Percentiles rank a stretch among this genome's conserved stretches.
phyloP scores from a whole-genome alignment of 352 stramenopile genomes.

The Globisporangium yorkense region DNA sequence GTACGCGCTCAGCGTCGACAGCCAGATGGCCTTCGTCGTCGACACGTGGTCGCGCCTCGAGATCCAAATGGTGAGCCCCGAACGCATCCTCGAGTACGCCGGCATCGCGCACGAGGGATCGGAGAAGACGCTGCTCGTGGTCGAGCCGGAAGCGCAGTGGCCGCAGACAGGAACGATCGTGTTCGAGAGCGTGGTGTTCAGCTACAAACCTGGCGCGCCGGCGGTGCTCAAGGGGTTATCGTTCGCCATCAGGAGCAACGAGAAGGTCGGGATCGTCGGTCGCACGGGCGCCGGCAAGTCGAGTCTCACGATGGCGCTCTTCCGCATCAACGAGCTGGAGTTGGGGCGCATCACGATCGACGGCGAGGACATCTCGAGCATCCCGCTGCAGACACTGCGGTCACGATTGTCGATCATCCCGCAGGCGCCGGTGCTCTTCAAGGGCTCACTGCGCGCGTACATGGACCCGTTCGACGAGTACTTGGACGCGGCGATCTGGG shows the following conservation, averaged over 20 bases:
- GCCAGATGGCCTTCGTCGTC: conserved; percentile 67
- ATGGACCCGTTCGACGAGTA: too few relatives aligned
- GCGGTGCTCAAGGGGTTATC: conserved; percentile 21
- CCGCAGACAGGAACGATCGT: conserved; percentile 46
- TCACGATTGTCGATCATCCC: conserved; percentile 28
- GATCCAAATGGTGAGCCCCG: conserved; percentile 50
- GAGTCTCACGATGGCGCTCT: conserved; percentile 87
- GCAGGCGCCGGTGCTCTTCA: too few relatives aligned
- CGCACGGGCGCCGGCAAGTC: conserved; percentile 85
- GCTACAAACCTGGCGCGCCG: conserved; percentile 10
- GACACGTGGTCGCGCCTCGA: conserved; percentile 36
- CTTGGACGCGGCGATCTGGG: too few relatives aligned
- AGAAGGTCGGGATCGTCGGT: conserved; percentile 93
- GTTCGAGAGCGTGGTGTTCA: conserved; percentile 58
- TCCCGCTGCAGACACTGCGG: conserved; percentile 19
- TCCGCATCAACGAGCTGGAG: conserved; percentile 90
- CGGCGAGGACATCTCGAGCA: background rate
- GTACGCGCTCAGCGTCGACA: conserved; percentile 82
- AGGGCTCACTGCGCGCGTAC: too few relatives aligned
- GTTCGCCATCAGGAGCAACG: conserved; percentile 41
- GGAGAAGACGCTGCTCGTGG: conserved; percentile 2
- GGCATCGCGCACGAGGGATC: conserved; percentile 19
- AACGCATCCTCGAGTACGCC: conserved; percentile 40
- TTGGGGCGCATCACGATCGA: background rate
- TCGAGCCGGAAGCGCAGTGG: conserved; percentile 51